Conservation (phyloP, 2,329 filamentous ascomycete genomes). For the Cryphonectria carpinicola region DNA sequence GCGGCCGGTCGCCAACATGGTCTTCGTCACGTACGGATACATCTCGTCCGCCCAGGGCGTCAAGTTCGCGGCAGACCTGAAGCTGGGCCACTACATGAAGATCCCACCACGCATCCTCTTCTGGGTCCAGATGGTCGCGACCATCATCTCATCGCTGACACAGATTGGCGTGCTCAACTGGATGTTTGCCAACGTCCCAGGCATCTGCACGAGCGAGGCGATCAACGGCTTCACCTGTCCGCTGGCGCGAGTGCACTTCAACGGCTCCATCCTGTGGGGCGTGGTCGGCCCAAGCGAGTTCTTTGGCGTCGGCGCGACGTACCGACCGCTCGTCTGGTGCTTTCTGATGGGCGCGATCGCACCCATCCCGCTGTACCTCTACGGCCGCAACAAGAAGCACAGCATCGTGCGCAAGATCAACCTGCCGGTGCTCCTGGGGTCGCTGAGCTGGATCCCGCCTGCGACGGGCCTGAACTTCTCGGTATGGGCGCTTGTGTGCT, state of each 20-base stretch:
- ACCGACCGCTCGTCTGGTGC: constrained; percentile 78
- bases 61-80: constrained; percentile 86
- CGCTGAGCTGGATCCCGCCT: constrained; percentile 83
- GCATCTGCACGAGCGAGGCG: constrained; percentile 78
- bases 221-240: constrained; percentile 88
- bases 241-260: constrained; percentile 86
- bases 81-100: constrained; percentile 88
- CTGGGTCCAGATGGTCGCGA: constrained; percentile 76
- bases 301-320: constrained; percentile 76
- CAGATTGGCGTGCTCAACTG: constrained; percentile 87
- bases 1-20: constrained; percentile 88
- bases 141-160: constrained; percentile 75
- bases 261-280: constrained; percentile 87
- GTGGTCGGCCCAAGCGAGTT: constrained; percentile 83
- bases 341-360: constrained; percentile 77
- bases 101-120: constrained; percentile 81
- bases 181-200: constrained; percentile 80
- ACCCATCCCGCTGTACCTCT: constrained; percentile 75
- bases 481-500: constrained; percentile 85
- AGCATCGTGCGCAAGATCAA: constrained; percentile 77
- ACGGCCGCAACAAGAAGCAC: constrained; percentile 61
- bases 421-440: constrained; percentile 81
- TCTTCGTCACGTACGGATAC: constrained; percentile 90
- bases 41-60: constrained; percentile 88
- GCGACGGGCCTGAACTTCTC: constrained; percentile 87